Evolutionary conservation across 257 asterid genomes (phyloP).

Genomic region (Capsicum pubescens): DNA sequence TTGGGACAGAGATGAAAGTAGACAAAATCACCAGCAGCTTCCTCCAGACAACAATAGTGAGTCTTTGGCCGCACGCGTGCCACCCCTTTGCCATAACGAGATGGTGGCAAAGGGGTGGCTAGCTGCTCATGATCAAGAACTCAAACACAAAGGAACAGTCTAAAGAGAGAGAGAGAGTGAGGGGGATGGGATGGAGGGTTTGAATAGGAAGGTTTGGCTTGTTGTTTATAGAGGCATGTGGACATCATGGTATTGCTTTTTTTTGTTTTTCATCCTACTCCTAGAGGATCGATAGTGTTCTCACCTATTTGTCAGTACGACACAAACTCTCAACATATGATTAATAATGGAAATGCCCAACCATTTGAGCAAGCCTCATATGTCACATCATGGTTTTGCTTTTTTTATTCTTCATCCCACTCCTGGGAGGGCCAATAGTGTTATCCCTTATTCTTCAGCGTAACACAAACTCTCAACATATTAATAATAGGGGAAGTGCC

Average conservation of each 20-base stretch:
- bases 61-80: conserved; percentile 17
- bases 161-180: conserved; percentile 26
- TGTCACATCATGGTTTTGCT: background rate
- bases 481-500: too few species aligned
- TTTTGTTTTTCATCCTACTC: background rate
- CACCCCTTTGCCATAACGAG: conserved; percentile 32
- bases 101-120: conserved; percentile 27
- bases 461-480: too few species aligned
- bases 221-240: conserved; percentile 38
- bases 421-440: too few species aligned
- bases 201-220: conserved; percentile 34
- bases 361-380: too few species aligned
- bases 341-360: too few species aligned
- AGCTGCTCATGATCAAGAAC: background rate
- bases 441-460: too few species aligned
- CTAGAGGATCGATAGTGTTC: background rate
- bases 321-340: too few species aligned
- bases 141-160: conserved; percentile 18
- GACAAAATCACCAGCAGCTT: background rate
- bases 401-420: too few species aligned
- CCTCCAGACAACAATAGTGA: background rate
- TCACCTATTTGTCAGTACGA: too few species aligned
- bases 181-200: conserved; percentile 45
- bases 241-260: background rate
- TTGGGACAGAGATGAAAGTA: background rate